Percentiles rank a stretch among this genome's conserved stretches.
Evolutionary conservation across 1,284 basidiomycete genomes (phyloP).

Genomic region (Termitomyces sp.): DNA sequence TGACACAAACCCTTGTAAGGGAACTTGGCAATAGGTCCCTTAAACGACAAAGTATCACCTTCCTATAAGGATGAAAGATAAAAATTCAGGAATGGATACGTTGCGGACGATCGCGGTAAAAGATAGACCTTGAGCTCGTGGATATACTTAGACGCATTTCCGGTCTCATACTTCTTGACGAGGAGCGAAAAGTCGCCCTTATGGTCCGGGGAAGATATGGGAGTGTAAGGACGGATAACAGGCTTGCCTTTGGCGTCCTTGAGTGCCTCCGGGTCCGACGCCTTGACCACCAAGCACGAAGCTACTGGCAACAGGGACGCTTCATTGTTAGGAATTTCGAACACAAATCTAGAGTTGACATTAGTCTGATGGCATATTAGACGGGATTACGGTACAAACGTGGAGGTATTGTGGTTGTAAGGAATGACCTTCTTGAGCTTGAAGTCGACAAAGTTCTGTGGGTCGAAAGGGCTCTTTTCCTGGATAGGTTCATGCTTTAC

Average conservation of each 20-base stretch:
- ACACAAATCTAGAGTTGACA: slow-evolving; percentile 58
- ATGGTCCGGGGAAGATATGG: slow-evolving; percentile 67
- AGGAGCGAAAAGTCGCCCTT: slow-evolving; percentile 79
- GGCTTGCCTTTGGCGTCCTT: slow-evolving; percentile 85
- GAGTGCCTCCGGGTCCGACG: slow-evolving; percentile 54
- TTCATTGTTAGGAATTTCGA: slow-evolving; percentile 80
- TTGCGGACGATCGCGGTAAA: background rate
- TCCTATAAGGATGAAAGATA: slow-evolving; percentile 42
- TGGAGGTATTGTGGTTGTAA: slow-evolving; percentile 91
- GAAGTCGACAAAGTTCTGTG: slow-evolving; percentile 73
- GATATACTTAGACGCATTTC: slow-evolving; percentile 79
- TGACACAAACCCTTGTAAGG: slow-evolving; percentile 61
- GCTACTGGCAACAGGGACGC: slow-evolving; percentile 75
- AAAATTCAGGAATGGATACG: background rate
- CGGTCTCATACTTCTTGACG: slow-evolving; percentile 82
- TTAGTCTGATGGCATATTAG: slow-evolving; percentile 8
- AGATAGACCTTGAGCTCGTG: slow-evolving; percentile 41
- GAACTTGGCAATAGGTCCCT: slow-evolving; percentile 87
- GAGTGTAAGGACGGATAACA: slow-evolving; percentile 85
- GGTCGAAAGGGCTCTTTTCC: slow-evolving; percentile 65
- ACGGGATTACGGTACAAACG: slow-evolving; percentile 33
- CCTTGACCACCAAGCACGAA: slow-evolving; percentile 63
- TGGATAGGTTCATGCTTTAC: slow-evolving; percentile 32
- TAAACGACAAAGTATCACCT: slow-evolving; percentile 83
- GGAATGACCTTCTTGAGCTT: slow-evolving; percentile 79